Base-by-base conservation (phyloP, 176 grass and related monocot species). In the Aegilops tauschii region DNA sequence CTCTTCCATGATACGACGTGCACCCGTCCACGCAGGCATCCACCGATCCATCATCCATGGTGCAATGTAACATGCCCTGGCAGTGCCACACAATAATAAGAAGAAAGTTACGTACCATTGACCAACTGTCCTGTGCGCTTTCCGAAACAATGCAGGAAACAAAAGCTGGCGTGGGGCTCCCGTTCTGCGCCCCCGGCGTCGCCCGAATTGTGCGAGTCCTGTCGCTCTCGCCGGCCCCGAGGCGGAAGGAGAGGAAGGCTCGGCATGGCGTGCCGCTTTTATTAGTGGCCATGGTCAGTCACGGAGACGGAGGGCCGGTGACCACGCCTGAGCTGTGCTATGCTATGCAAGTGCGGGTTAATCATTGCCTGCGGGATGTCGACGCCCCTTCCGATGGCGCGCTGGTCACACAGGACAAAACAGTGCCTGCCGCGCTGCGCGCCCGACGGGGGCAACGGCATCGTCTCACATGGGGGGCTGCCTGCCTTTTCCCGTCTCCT, bases 391-490 rank as follows among this genome's bases (percentile, higher is more conserved):
- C 18, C 80, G 64, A n/a, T 61, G 74, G 89, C 68, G 61, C 81
- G 74, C 80, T 76, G 82, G 81, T 84, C 59, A 52, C 45, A 83
- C 40, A 35, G 73, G 31, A 74, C 73, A 69, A 21, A 54, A 54
- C 50, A 54, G 50, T 18, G 2, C 5, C 16, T 54, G 50, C 40
- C 73, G 85, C 63, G 79, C 6, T 45, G 71, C 6, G 21, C 23
- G 71, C 23, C n/a, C 49, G 21, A 69, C n/a, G 69, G 69, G 77
- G 81, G 90, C 77, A 90, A 59, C 1, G 11, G 12, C 70, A 13
- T 81, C 82, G 80, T 25, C 69, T 45, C 89, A 84, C 86, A 85
- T 88, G 90, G 62, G 62, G 63, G 8, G 36, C 65, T 65, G 34
- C 74, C 81, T 81, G 44, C 88, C 81, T 78, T 90, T 86, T 72